Conservation (phyloP, 2,329 filamentous ascomycete species). For the Trichoderma endophyticum region DNA sequence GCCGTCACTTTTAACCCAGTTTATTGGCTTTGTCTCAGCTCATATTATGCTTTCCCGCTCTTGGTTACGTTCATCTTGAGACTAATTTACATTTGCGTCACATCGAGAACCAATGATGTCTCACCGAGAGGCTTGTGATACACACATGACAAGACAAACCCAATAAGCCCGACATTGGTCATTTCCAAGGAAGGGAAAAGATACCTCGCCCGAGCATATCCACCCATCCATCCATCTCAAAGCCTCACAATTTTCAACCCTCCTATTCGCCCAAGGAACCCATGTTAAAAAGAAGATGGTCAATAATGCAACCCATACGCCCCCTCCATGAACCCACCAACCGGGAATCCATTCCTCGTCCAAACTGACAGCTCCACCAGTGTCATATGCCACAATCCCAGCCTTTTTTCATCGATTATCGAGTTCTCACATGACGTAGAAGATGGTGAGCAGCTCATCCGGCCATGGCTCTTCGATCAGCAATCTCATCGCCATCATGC, state of each 20-base stretch:
- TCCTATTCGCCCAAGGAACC: not conserved
- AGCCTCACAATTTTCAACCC: not conserved
- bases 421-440: not conserved
- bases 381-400: not conserved
- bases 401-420: not conserved
- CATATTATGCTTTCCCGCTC: not conserved
- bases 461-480: not conserved
- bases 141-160: not conserved
- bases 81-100: not conserved
- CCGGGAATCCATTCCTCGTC: not conserved
- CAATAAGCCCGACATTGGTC: not conserved
- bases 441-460: not conserved
- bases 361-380: not conserved
- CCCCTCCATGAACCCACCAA: conserved; percentile 5
- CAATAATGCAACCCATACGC: not conserved
- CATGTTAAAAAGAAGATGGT: not conserved
- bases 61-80: not conserved
- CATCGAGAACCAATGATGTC: not conserved
- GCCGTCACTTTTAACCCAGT: not conserved
- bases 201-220: not conserved
- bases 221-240: not conserved
- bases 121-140: not conserved
- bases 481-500: not conserved
- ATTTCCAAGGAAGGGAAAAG: not conserved
- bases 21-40: not conserved